Evolutionary conservation across 2,329 filamentous ascomycete genomes (phyloP), one percentile per base, ranked within the genome.

Genomic region (Xylariales sp.): DNA sequence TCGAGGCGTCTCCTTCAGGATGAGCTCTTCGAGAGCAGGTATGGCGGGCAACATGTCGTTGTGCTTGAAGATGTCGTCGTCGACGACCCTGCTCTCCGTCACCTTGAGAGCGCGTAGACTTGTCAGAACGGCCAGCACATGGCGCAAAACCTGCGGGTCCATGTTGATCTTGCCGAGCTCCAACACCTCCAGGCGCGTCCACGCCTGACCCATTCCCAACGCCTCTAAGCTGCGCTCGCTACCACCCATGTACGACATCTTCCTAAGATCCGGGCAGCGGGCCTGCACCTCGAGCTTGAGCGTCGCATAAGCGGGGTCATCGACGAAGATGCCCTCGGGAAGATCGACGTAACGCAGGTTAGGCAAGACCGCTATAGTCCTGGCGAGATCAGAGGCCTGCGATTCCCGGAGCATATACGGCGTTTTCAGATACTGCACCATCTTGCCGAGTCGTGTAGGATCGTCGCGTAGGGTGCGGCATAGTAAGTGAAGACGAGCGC

Each of bases 401-500:
- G 86, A 86, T 67, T 96, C 88, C 44, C 91, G 82, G 40, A 91
- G 84, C 91, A 96, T 96, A 63, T 95, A 96, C 5, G 91, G 88
- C 45, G 88, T 82, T 69, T 95, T 95, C 55, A 97, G 72, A 53
- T 84, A 89, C 56, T 83, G 69, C 4, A 95, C 87, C 31, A 80
- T 70, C 42, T 76, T 70, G 24, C 84, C 88, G 33, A 95, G 68
- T 19, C 74, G 68, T 7, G 74, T 79, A 16, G 80, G 77, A 47
- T 89, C 84, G 37, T 91, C 86, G 48, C 89, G 81, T 37, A 96
- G 79, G 1, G 89, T 88, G 47, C 88, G 80, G 58, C 84, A 86
- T 34, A 97, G 76, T 42, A 95, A 74, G 54, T 81, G 77, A 38
- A 97, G 74, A 22, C 91, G 82, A 48, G 78, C 77, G 48, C 82